A percentile compares a stretch with the other conserved stretches of the same genome.
Evolutionary conservation across 2,329 filamentous ascomycete genomes (phyloP).

Genomic region (Ilyonectria destructans): DNA sequence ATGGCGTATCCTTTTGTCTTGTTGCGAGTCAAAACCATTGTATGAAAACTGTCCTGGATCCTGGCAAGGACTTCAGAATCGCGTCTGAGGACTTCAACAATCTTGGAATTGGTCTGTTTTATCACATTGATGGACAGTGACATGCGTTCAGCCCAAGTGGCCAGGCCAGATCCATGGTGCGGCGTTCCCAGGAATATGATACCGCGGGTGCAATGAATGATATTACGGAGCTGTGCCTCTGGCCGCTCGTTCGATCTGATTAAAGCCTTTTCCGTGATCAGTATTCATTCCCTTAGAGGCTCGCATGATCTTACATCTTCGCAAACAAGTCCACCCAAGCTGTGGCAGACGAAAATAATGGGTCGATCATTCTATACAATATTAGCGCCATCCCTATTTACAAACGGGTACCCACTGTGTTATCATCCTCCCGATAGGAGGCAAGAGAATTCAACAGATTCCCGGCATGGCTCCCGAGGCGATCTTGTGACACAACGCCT

Average conservation of each 20-base stretch:
- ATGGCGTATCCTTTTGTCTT: background rate
- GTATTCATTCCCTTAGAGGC: background rate
- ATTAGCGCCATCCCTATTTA: too few species aligned
- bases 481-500: conserved; percentile 16
- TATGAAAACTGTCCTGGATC: conserved; percentile 34
- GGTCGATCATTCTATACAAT: conserved; percentile 17
- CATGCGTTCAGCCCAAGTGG: conserved; percentile 30
- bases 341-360: conserved; percentile 40
- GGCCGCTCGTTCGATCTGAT: conserved; percentile 25
- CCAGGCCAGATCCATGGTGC: conserved; percentile 37
- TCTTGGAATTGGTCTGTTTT: conserved; percentile 39
- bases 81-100: conserved; percentile 15
- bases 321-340: conserved; percentile 24
- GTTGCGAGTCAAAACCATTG: conserved; percentile 15
- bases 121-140: conserved; percentile 31
- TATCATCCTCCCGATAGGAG: conserved; percentile 22
- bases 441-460: conserved; percentile 37
- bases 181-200: conserved; percentile 41
- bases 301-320: conserved; percentile 32
- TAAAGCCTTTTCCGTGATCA: conserved; percentile 30
- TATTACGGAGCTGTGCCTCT: conserved; percentile 32
- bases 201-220: conserved; percentile 25
- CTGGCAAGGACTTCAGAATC: conserved; percentile 38
- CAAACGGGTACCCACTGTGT: conserved; percentile 18
- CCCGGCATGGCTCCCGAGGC: conserved; percentile 36